A percentile compares a stretch with the other conserved stretches of the same genome.
Conservation (phyloP, 2,329 filamentous ascomycete species). For the Clonostachys chloroleuca region DNA sequence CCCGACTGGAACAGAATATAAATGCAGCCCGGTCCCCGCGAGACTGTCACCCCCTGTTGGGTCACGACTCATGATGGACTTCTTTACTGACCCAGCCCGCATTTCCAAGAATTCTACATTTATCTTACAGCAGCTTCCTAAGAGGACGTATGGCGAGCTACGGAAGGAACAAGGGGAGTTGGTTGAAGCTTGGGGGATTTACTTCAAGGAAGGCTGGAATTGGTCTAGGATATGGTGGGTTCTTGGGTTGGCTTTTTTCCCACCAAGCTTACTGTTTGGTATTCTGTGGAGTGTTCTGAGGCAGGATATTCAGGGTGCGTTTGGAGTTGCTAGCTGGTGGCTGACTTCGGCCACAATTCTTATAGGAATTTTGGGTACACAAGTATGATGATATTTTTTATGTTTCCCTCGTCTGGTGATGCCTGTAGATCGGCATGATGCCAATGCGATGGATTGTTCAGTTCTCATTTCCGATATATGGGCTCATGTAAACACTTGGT, state of each 20-base stretch:
- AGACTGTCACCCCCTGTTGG: not conserved
- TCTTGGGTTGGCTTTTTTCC: not conserved
- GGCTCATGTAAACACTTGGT: too few species aligned
- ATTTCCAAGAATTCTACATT: not conserved
- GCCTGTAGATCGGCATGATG: too few species aligned
- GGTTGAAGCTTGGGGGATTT: not conserved
- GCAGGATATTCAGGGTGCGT: not conserved
- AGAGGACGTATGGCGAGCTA: not conserved
- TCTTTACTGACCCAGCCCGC: not conserved
- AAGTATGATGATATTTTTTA: not conserved
- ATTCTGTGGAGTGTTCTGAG: not conserved
- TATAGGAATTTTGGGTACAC: not conserved
- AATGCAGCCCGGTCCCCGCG: not conserved
- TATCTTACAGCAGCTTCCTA: not conserved
- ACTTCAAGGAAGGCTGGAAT: not conserved
- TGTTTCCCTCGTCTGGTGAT: too few species aligned
- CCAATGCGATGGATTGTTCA: too few species aligned
- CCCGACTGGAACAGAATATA: not conserved
- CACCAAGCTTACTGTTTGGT: not conserved
- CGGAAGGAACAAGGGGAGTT: not conserved
- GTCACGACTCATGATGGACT: not conserved
- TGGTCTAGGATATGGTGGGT: not conserved
- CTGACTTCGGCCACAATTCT: not conserved
- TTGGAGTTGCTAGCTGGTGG: not conserved
- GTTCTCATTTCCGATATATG: too few species aligned